Conservation (phyloP, 75 land plant genomes). For the Sequoia sempervirens region DNA sequence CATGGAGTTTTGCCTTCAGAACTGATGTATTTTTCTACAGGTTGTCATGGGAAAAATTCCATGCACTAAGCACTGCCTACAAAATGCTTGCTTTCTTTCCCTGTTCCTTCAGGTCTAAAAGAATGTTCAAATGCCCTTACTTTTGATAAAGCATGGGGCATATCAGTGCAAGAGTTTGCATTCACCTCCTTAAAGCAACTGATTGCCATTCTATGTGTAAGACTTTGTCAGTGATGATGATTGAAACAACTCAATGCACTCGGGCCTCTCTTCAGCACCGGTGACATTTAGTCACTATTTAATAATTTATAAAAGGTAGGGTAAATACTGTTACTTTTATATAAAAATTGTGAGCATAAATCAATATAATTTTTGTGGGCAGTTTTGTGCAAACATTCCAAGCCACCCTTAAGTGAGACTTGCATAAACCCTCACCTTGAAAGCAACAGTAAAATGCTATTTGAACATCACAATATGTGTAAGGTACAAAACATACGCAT, state of each 20-base stretch:
- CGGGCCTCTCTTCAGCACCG: neutral
- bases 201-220: neutral
- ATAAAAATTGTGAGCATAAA: neutral
- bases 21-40: neutral
- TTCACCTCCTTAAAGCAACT: neutral
- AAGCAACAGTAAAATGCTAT: neutral
- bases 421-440: neutral
- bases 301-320: neutral
- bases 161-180: neutral
- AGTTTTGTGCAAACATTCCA: neutral
- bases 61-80: neutral
- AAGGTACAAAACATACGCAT: neutral
- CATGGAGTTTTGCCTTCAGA: neutral
- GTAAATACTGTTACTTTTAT: neutral
- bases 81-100: neutral
- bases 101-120: neutral
- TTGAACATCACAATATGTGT: neutral
- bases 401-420: neutral
- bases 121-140: no score
- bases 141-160: neutral
- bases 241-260: neutral
- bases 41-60: neutral
- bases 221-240: neutral
- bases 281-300: neutral
- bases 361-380: neutral